Evolutionary conservation across 176 grass and related monocot genomes (phyloP).

Genomic region (Melocanna baccifera): DNA sequence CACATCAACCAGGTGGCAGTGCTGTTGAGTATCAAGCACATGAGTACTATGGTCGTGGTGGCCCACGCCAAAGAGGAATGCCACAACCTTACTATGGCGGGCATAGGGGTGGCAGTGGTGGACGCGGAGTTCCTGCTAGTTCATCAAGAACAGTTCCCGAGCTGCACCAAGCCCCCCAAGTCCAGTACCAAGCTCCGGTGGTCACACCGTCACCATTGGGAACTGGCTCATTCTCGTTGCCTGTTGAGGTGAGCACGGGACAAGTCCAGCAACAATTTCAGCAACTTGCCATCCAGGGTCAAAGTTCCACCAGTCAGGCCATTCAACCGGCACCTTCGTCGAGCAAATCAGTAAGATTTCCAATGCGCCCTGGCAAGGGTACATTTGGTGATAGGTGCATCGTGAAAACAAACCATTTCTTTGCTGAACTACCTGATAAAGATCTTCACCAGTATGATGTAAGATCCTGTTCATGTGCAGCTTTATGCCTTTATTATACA

Average conservation of each 20-base stretch:
- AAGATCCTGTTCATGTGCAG: slow-evolving; percentile 13
- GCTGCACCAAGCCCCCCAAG: slow-evolving; percentile 71
- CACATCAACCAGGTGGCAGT: slow-evolving; percentile 34
- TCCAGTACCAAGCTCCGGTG: slow-evolving; percentile 15
- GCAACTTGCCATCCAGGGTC: slow-evolving; percentile 41
- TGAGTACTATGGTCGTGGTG: slow-evolving; percentile 19
- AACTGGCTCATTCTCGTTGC: slow-evolving; percentile 32
- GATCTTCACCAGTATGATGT: slow-evolving; percentile 83
- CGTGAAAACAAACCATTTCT: slow-evolving; percentile 79
- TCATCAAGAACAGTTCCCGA: slow-evolving; percentile 60
- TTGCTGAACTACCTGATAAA: slow-evolving; percentile 64
- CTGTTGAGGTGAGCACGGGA: slow-evolving; percentile 30
- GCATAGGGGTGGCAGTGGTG: slow-evolving; percentile 39
- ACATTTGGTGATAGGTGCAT: slow-evolving; percentile 57
- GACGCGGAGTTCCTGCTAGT: slow-evolving; percentile 28
- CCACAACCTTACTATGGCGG: slow-evolving; percentile 44
- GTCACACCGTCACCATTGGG: slow-evolving; percentile 26
- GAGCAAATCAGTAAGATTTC: slow-evolving; percentile 61
- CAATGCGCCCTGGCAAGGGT: slow-evolving; percentile 61
- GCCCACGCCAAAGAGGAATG: slow-evolving; percentile 24
- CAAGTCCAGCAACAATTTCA: slow-evolving; percentile 50
- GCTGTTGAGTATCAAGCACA: slow-evolving; percentile 41
- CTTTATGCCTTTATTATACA: neutral
- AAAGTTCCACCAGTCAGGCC: slow-evolving; percentile 39
- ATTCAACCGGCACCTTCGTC: slow-evolving; percentile 44